Conservation (phyloP, 129 eudicot species). For the Gnaphalium uliginosum region DNA sequence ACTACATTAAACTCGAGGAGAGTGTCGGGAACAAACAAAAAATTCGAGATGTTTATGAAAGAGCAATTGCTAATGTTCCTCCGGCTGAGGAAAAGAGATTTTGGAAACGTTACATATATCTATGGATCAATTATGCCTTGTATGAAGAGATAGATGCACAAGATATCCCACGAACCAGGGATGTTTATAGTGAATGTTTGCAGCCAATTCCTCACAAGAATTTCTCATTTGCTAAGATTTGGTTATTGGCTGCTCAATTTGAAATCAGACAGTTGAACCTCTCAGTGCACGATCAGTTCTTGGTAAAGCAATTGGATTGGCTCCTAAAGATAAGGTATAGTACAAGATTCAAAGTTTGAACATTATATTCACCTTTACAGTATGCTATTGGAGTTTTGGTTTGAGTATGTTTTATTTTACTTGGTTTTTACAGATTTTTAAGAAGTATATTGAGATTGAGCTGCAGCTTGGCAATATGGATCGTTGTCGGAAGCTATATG, state of each 20-base stretch:
- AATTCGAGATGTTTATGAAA: constrained; percentile 72
- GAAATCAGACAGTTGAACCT: constrained; percentile 76
- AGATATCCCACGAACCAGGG: constrained; percentile 61
- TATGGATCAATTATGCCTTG: constrained; percentile 78
- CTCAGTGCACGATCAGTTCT: not conserved
- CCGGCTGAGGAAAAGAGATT: constrained; percentile 89
- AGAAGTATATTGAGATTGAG: constrained; percentile 85
- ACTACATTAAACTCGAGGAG: constrained; percentile 77
- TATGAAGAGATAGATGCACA: constrained; percentile 85
- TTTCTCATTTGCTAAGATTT: constrained; percentile 84
- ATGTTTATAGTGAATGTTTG: constrained; percentile 72
- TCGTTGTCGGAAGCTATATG: constrained; percentile 72
- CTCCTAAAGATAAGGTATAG: constrained; percentile 59
- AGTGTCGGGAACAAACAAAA: constrained; percentile 59
- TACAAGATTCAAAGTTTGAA: not conserved
- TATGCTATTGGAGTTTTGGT: too few relatives aligned
- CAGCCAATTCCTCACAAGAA: constrained; percentile 70
- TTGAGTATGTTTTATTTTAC: too few relatives aligned
- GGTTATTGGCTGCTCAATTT: constrained; percentile 93
- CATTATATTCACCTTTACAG: too few relatives aligned
- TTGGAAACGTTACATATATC: constrained; percentile 78
- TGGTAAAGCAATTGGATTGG: not conserved
- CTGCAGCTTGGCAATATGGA: constrained; percentile 79
- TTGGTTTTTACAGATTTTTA: constrained; percentile 48
- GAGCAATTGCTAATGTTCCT: constrained; percentile 85